Base-by-base conservation (phyloP, 768 basidiomycete genomes). In the Rhodotorula graminis region DNA sequence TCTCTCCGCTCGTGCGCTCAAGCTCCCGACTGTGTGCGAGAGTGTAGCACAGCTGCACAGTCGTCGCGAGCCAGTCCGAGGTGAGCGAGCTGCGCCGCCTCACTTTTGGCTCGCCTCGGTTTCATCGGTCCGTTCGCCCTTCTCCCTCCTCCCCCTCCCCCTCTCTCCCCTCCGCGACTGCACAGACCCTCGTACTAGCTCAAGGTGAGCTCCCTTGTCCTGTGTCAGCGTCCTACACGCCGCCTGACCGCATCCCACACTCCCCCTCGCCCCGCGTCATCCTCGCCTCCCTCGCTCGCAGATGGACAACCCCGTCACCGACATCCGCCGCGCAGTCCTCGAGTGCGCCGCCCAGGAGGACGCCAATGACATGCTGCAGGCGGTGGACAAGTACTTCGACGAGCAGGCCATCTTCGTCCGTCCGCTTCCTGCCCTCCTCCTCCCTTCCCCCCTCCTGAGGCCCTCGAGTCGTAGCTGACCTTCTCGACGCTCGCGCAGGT, bases 361-460 rank as follows among this genome's bases (percentile, higher is more conserved):
- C 18, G 15, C 52, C 1, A 29, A 53, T 0, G 14, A 58, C 60
- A 67, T 67, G 52, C 52, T 67, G 37, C 47, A 61, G 1, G 65
- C 65, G 2, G 74, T 75, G 50, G 70, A 75, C 33, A 62, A 59
- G 50, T 75, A 75, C 61, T 75, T 72, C 40, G 9, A 64, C 9
- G 23, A 27, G 12, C 65, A 75, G 29, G 67, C 74, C 21, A 16
- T 31, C 25, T 61, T 27, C n/a, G 60, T 23, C 8, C 44, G 44
- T 46, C 44, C 8, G 15, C 44, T 46, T 37, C 37, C 37, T 37
- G 5, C 37, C 44, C 15, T 37, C 37, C 37, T 37, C 37, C 37
- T 37, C 37, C 9, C 37, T 37, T 37, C 5, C 37, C 44, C 44
- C 44, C 44, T 46, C 44, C n/a, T n/a, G n/a, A n/a, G n/a, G n/a